A percentile compares a stretch with the other conserved stretches of the same genome.
These are phyloP conservation scores for Axilococcus clingmanii DNA, from an alignment of 139 green algal species.

Conservation along the genomic window DNA sequence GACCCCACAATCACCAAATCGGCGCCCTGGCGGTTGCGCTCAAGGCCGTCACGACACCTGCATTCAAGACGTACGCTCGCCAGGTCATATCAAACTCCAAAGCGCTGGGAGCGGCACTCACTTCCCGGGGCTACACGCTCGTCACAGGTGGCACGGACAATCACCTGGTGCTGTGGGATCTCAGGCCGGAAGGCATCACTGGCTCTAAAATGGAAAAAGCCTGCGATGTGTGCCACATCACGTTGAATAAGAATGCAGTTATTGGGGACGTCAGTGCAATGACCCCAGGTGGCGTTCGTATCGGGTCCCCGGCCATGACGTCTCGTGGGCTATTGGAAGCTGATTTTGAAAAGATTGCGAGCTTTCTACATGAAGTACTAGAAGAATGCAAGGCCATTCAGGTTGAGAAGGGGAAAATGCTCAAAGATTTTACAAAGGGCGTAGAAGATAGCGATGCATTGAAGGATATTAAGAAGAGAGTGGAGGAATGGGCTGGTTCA, in stretches of 20 bases:
- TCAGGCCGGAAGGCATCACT: slow-evolving; percentile 69
- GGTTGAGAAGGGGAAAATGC: slow-evolving; percentile 15
- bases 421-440: slow-evolving; percentile 13
- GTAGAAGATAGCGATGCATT: slow-evolving; percentile 28
- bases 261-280: slow-evolving; percentile 72
- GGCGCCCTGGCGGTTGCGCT: slow-evolving; percentile 70
- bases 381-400: slow-evolving; percentile 70
- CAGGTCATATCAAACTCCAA: slow-evolving; percentile 58
- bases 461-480: slow-evolving; percentile 23
- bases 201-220: slow-evolving; percentile 77
- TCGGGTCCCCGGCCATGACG: slow-evolving; percentile 80
- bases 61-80: slow-evolving; percentile 51
- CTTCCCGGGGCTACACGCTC: slow-evolving; percentile 60
- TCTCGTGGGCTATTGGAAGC: slow-evolving; percentile 49
- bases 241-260: slow-evolving; percentile 88
- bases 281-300: slow-evolving; percentile 68
- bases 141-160: slow-evolving; percentile 81
- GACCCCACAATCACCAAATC: slow-evolving; percentile 88
- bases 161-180: slow-evolving; percentile 82
- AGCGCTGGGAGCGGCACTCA: slow-evolving; percentile 51
- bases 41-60: slow-evolving; percentile 45
- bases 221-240: slow-evolving; percentile 80
- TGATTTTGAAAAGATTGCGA: slow-evolving; percentile 10
- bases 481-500: slow-evolving; percentile 37
- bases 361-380: slow-evolving; percentile 55